phyloP scores from a whole-genome alignment of 805 yeast genomes.

The Wickerhamiella australiensis region DNA sequence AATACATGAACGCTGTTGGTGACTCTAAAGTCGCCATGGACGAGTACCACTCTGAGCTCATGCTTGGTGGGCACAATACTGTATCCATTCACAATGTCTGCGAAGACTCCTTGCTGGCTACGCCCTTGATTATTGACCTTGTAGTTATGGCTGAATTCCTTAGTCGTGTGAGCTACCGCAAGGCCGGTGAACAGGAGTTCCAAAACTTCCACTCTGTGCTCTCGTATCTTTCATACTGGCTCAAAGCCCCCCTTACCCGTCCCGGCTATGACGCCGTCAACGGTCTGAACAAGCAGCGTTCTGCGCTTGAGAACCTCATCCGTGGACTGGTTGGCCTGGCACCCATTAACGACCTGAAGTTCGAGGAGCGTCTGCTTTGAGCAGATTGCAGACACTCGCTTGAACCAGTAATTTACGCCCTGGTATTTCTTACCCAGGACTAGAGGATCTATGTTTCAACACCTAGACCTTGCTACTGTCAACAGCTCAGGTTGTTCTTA shows the following conservation, averaged over 20 bases:
- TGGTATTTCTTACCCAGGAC: constrained; percentile 2
- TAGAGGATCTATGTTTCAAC: constrained; percentile 3
- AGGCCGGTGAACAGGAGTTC: constrained; percentile 39
- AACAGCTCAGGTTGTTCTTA: constrained; percentile 6
- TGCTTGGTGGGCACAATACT: constrained; percentile 96
- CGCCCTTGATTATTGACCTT: constrained; percentile 86
- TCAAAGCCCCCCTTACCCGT: constrained; percentile 90
- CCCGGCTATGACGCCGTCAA: constrained; percentile 84
- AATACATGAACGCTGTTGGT: constrained; percentile 87
- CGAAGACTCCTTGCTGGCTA: constrained; percentile 89
- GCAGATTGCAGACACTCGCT: constrained; percentile 2
- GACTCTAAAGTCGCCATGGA: constrained; percentile 98
- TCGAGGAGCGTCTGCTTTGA: constrained; percentile 66
- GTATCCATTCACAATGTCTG: constrained; percentile 90
- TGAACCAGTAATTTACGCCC: constrained; percentile 5
- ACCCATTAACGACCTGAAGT: constrained; percentile 79
- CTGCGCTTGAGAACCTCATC: constrained; percentile 81
- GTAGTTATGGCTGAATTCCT: constrained; percentile 83
- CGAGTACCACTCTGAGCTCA: constrained; percentile 90
- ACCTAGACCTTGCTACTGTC: not conserved
- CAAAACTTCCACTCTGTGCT: constrained; percentile 71
- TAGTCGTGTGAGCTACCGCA: constrained; percentile 71
- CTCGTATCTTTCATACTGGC: constrained; percentile 84
- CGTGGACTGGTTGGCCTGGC: constrained; percentile 85
- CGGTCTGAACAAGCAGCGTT: constrained; percentile 89